Conservation (phyloP, 495 filamentous ascomycete species). For the Beverwykella pulmonaria region DNA sequence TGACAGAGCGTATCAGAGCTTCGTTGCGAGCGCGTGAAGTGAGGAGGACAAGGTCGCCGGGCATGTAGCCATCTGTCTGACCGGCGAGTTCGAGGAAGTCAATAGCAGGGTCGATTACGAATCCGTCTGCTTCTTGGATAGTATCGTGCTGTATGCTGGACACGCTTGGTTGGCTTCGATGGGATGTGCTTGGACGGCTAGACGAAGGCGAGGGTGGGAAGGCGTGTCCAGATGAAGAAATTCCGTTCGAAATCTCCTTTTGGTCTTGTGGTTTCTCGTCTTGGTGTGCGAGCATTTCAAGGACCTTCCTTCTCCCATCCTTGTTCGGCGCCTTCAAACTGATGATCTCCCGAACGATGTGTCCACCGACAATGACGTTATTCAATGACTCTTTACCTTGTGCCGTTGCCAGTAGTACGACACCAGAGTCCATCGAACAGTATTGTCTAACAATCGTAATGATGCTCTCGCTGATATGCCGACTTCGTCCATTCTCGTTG, state of each 20-base stretch:
- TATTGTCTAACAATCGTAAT: conserved; percentile 81
- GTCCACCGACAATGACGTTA: conserved; percentile 45
- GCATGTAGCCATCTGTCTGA: conserved; percentile 96
- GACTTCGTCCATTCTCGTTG: conserved; percentile 85
- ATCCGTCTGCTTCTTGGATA: conserved; percentile 49
- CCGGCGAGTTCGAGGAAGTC: conserved; percentile 92
- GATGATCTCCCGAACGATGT: conserved; percentile 54
- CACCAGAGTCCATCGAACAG: conserved; percentile 71
- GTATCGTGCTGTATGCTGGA: conserved; percentile 50
- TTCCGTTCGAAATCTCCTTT: conserved; percentile 48
- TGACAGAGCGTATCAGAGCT: conserved; percentile 76
- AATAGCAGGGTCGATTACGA: conserved; percentile 70
- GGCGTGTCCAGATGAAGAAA: conserved; percentile 10
- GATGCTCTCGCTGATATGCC: conserved; percentile 87
- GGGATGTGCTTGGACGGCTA: conserved; percentile 42
- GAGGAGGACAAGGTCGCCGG: conserved; percentile 84
- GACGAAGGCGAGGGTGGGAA: conserved; percentile 27
- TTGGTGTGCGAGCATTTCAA: conserved; percentile 66
- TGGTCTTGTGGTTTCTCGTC: conserved; percentile 44
- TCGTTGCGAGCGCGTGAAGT: conserved; percentile 88
- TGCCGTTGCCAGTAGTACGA: conserved; percentile 87
- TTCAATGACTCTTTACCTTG: conserved; percentile 77
- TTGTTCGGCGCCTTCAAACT: conserved; percentile 86
- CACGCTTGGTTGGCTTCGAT: conserved; percentile 52
- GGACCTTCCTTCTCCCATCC: conserved; percentile 77